Evolutionary conservation across 2,329 filamentous ascomycete species (phyloP).

Genomic region (Aureobasidium sp.): DNA sequence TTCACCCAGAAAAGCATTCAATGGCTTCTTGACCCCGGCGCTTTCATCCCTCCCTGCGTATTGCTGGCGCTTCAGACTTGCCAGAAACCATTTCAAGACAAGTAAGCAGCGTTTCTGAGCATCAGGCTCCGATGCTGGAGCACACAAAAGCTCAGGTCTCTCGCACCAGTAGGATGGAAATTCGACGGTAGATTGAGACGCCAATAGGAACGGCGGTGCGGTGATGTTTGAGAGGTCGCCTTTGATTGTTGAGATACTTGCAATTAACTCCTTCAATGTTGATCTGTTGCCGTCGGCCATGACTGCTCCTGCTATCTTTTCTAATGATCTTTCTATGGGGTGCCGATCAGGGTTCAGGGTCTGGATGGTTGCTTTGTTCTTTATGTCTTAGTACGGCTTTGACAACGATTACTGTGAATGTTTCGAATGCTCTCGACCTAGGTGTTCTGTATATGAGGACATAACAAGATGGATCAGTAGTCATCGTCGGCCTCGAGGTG

Average conservation of each 20-base stretch:
- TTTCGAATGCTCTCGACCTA: too few relatives aligned
- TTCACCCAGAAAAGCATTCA: constrained; percentile 45
- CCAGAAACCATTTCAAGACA: constrained; percentile 43
- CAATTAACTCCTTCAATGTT: constrained; percentile 24
- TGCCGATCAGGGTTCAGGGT: background rate
- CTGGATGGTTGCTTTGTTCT: background rate
- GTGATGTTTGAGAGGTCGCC: constrained; percentile 41
- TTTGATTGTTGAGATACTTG: constrained; percentile 37
- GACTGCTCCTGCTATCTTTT: background rate
- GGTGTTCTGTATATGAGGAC: too few relatives aligned
- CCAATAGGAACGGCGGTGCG: constrained; percentile 39
- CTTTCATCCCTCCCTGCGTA: constrained; percentile 36
- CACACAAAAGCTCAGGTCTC: constrained; percentile 38
- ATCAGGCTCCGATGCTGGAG: constrained; percentile 34
- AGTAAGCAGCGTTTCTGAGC: constrained; percentile 35
- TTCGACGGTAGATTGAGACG: constrained; percentile 38
- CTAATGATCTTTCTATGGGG: background rate
- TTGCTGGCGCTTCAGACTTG: constrained; percentile 40
- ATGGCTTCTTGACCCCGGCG: constrained; percentile 42
- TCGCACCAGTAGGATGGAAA: constrained; percentile 41
- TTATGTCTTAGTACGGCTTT: background rate
- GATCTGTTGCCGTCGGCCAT: constrained; percentile 12
- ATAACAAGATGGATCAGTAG: background rate
- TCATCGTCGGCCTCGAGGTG: constrained; percentile 1
- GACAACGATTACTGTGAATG: background rate